Percentiles rank a stretch among this genome's conserved stretches.
Evolutionary conservation across 1,284 basidiomycete genomes (phyloP).

Genomic region (Moesziomyces antarcticus): DNA sequence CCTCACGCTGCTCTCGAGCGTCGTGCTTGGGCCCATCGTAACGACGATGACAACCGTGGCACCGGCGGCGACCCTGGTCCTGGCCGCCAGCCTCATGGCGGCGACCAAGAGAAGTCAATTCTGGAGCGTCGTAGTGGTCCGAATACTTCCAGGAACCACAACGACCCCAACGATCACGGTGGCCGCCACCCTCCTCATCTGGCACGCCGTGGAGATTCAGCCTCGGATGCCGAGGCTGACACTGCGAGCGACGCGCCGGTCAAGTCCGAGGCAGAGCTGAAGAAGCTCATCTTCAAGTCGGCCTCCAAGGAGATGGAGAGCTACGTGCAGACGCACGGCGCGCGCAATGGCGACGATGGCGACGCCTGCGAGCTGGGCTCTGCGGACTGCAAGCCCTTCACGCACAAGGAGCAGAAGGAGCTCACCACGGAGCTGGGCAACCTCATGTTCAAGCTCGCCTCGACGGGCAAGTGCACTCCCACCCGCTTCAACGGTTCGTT

Average conservation of each 20-base stretch:
- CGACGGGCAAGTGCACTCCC: slow-evolving; percentile 12
- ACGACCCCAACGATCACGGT: neutral
- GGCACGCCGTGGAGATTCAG: too few relatives aligned
- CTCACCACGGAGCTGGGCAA: neutral
- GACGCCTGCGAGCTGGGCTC: slow-evolving; percentile 5
- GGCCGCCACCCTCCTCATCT: neutral
- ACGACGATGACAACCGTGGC: too few relatives aligned
- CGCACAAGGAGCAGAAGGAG: slow-evolving; percentile 1
- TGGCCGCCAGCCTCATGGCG: too few relatives aligned
- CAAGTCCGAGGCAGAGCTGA: neutral
- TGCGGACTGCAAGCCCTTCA: slow-evolving; percentile 7
- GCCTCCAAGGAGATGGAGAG: slow-evolving; percentile 1
- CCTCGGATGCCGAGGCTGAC: neutral
- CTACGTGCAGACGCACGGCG: slow-evolving; percentile 3
- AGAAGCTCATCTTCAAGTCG: neutral
- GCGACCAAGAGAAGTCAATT: too few relatives aligned
- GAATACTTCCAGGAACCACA: too few relatives aligned
- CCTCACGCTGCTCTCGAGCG: too few relatives aligned
- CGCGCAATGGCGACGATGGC: slow-evolving; percentile 2
- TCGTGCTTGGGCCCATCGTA: too few relatives aligned
- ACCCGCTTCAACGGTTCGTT: neutral
- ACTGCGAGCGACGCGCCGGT: too few relatives aligned
- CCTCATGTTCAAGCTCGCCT: slow-evolving; percentile 6
- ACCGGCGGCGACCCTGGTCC: too few relatives aligned
- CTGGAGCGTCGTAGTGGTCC: too few relatives aligned